These are phyloP conservation scores for Populus deltoides DNA, from an alignment of 345 rosid genomes.

Conservation along the genomic window DNA sequence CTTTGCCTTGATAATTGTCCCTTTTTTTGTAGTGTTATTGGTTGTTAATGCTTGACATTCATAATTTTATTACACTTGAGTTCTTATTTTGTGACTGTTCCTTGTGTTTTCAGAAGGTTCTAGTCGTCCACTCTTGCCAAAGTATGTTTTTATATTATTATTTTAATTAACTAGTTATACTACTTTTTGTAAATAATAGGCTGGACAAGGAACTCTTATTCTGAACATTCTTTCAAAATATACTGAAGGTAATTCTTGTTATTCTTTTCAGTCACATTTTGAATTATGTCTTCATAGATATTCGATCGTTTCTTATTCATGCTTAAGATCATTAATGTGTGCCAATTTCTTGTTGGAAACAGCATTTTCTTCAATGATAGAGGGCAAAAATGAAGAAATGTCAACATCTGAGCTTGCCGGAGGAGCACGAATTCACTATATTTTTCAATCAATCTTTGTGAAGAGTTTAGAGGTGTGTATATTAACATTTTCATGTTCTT, in stretches of 20 bases:
- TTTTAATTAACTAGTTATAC: slow-evolving; percentile 6
- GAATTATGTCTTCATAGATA: background rate
- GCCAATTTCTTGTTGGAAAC: slow-evolving; percentile 30
- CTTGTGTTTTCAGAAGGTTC: background rate
- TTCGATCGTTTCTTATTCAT: background rate
- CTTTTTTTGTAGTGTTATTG: background rate
- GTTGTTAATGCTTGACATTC: background rate
- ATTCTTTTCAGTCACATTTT: slow-evolving; percentile 5
- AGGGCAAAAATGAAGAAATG: slow-evolving; percentile 93
- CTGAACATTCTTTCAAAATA: slow-evolving; percentile 90
- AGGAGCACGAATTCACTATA: slow-evolving; percentile 89
- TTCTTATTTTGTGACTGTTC: background rate
- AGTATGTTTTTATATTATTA: slow-evolving; percentile 11
- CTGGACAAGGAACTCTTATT: slow-evolving; percentile 95
- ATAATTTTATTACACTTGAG: background rate
- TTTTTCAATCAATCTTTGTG: slow-evolving; percentile 87
- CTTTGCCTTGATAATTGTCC: background rate
- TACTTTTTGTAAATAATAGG: slow-evolving; percentile 41
- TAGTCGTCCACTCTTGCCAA: background rate
- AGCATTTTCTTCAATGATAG: slow-evolving; percentile 85
- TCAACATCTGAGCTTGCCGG: slow-evolving; percentile 88
- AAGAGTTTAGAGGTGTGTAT: slow-evolving; percentile 75
- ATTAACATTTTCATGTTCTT: background rate
- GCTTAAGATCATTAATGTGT: slow-evolving; percentile 6
- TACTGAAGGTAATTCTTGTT: slow-evolving; percentile 59